phyloP scores from a whole-genome alignment of 2,329 filamentous ascomycete species.

The Microcera coccophila region DNA sequence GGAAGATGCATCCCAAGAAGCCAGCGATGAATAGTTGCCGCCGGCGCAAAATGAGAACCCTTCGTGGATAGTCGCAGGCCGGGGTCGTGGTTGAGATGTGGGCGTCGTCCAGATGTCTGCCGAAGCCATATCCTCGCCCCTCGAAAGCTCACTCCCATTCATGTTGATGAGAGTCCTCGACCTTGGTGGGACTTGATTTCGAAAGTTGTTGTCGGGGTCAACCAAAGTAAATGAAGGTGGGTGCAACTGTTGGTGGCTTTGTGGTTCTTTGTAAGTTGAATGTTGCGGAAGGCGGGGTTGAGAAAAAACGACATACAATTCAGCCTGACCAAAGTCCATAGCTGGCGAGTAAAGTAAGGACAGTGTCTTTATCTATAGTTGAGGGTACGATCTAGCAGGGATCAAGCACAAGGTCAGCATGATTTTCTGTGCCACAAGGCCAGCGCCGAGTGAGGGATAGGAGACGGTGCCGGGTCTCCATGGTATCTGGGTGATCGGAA shows the following conservation, averaged over 20 bases:
- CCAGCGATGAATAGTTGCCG: slow-evolving; percentile 50
- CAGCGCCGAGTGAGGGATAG: slow-evolving; percentile 21
- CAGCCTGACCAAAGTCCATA: slow-evolving; percentile 51
- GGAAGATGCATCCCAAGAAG: slow-evolving; percentile 55
- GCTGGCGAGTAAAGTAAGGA: slow-evolving; percentile 19
- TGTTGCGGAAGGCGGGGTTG: slow-evolving; percentile 20
- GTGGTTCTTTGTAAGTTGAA: slow-evolving; percentile 22
- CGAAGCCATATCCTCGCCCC: slow-evolving; percentile 45
- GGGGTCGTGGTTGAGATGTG: slow-evolving; percentile 48
- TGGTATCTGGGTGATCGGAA: slow-evolving; percentile 30
- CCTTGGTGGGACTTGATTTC: slow-evolving; percentile 42
- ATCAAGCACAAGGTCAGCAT: slow-evolving; percentile 26
- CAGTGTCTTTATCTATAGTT: slow-evolving; percentile 24
- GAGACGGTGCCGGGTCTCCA: slow-evolving; percentile 22
- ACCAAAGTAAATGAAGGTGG: slow-evolving; percentile 48
- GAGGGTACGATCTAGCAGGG: slow-evolving; percentile 24
- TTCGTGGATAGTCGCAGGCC: slow-evolving; percentile 58
- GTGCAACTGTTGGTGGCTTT: slow-evolving; percentile 14
- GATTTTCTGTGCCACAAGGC: slow-evolving; percentile 19
- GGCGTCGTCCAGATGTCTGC: slow-evolving; percentile 55
- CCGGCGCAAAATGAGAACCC: slow-evolving; percentile 57
- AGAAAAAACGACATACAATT: slow-evolving; percentile 45
- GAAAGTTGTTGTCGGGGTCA: slow-evolving; percentile 45
- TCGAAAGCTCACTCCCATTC: slow-evolving; percentile 49
- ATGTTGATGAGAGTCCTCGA: slow-evolving; percentile 41